phyloP scores from a whole-genome alignment of 495 filamentous ascomycete genomes.

The Xanthoparmelia taractica region DNA sequence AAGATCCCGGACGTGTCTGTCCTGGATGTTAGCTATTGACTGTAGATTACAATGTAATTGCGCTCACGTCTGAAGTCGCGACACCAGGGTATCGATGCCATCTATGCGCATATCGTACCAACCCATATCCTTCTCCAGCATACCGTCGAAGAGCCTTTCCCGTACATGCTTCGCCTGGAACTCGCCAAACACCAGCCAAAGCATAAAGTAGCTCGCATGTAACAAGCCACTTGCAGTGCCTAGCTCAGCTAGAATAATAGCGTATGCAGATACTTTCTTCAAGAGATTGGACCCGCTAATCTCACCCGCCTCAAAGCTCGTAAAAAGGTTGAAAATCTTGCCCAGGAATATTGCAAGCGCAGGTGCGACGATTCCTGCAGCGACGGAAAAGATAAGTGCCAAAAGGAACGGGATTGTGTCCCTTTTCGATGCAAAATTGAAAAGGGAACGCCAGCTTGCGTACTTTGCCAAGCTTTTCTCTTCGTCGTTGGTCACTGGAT shows the following conservation, averaged over 20 bases:
- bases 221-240: constrained; percentile 58
- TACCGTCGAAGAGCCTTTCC: constrained; percentile 52
- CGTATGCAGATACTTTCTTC: constrained; percentile 48
- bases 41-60: neutral
- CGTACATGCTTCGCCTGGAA: constrained; percentile 63
- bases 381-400: constrained; percentile 48
- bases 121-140: constrained; percentile 63
- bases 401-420: constrained; percentile 49
- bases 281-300: constrained; percentile 45
- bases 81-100: constrained; percentile 65
- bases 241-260: constrained; percentile 49
- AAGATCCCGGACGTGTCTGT: constrained; percentile 73
- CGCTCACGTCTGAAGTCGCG: constrained; percentile 64
- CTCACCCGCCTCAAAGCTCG: constrained; percentile 52
- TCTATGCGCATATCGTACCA: constrained; percentile 75
- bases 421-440: constrained; percentile 59
- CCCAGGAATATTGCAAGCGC: constrained; percentile 65
- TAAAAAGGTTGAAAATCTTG: constrained; percentile 63
- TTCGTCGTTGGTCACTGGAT: constrained; percentile 20
- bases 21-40: constrained; percentile 16
- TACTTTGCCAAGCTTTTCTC: constrained; percentile 23
- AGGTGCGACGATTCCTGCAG: constrained; percentile 56
- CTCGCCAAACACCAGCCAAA: constrained; percentile 74
- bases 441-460: constrained; percentile 49
- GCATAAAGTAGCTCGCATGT: constrained; percentile 53